Percentiles rank a stretch among this genome's conserved stretches.
Evolutionary conservation across 2,329 filamentous ascomycete genomes (phyloP).

Genomic region (Penicillium occitanis): DNA sequence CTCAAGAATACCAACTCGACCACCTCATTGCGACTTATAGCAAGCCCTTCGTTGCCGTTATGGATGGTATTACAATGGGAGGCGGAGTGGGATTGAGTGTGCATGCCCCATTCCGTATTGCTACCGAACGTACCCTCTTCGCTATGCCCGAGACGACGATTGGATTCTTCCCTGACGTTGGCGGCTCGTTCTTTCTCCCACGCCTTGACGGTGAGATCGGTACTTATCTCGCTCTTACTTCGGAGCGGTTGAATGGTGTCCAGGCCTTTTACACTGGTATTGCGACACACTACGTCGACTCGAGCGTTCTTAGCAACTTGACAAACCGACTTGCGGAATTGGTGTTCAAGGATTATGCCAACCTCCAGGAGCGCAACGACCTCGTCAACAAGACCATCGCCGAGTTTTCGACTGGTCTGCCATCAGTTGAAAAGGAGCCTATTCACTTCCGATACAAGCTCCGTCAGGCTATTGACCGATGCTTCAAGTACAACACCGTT

Average conservation of each 20-base stretch:
- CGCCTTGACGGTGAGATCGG: conserved; percentile 82
- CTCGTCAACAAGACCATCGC: conserved; percentile 86
- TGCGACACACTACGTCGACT: conserved; percentile 95
- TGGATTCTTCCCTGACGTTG: conserved; percentile 97
- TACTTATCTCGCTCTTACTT: conserved; percentile 91
- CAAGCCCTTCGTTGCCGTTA: conserved; percentile 92
- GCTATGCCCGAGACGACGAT: conserved; percentile 99
- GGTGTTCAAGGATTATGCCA: conserved; percentile 76
- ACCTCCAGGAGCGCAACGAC: conserved; percentile 61
- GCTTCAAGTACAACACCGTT: conserved; percentile 68
- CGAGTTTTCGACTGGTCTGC: conserved; percentile 85
- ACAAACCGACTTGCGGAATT: conserved; percentile 86
- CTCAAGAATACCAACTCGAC: conserved; percentile 91
- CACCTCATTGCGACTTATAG: conserved; percentile 90
- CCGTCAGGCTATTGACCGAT: conserved; percentile 80
- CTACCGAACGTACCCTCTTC: conserved; percentile 91
- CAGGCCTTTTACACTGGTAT: conserved; percentile 89
- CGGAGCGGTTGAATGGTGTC: conserved; percentile 75
- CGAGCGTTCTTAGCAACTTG: conserved; percentile 75
- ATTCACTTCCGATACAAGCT: conserved; percentile 67
- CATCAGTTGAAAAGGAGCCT: conserved; percentile 59
- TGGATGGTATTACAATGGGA: conserved; percentile 99
- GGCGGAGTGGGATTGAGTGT: conserved; percentile 92
- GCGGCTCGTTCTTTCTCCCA: conserved; percentile 92
- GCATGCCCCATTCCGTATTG: conserved; percentile 93